Evolutionary conservation across 179 eudicot species (phyloP).

Genomic region (Spinacia oleracea): DNA sequence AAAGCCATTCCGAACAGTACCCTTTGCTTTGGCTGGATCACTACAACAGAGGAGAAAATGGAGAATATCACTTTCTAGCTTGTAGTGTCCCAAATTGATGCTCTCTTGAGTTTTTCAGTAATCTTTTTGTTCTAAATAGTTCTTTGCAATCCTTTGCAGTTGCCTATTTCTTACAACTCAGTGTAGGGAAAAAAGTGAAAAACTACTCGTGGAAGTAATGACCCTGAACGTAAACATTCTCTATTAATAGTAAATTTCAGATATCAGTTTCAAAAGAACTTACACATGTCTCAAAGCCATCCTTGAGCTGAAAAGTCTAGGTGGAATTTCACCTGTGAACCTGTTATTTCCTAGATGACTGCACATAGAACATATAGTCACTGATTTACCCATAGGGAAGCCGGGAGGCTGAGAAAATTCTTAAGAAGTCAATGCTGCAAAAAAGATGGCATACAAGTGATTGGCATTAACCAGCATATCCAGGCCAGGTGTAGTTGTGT

Average conservation of each 20-base stretch:
- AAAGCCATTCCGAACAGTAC: not conserved
- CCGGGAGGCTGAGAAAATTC: not conserved
- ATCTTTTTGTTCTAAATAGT: not conserved
- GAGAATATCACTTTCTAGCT: too few species aligned
- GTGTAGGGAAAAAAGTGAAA: not conserved
- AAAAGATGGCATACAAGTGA: constrained; percentile 56
- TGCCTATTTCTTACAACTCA: not conserved
- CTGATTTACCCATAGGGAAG: not conserved
- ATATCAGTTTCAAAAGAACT: constrained; percentile 27
- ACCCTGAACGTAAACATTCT: not conserved
- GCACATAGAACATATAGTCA: constrained; percentile 22
- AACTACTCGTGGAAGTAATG: not conserved
- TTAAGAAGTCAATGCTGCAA: not conserved
- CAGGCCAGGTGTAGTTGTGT: constrained; percentile 48
- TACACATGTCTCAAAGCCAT: constrained; percentile 61
- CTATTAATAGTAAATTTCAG: not conserved
- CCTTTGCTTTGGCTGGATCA: not conserved
- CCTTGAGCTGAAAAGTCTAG: constrained; percentile 46
- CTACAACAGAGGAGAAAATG: too few species aligned
- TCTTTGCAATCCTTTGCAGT: not conserved
- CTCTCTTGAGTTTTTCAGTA: not conserved
- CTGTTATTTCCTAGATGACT: constrained; percentile 64
- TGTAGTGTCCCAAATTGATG: not conserved
- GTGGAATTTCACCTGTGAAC: constrained; percentile 49
- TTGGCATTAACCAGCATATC: constrained; percentile 51